Percentiles rank a stretch among this genome's conserved stretches.
Evolutionary conservation across 1,139 yeast species (phyloP).

Genomic region (Saccharomycopsis phalli): DNA sequence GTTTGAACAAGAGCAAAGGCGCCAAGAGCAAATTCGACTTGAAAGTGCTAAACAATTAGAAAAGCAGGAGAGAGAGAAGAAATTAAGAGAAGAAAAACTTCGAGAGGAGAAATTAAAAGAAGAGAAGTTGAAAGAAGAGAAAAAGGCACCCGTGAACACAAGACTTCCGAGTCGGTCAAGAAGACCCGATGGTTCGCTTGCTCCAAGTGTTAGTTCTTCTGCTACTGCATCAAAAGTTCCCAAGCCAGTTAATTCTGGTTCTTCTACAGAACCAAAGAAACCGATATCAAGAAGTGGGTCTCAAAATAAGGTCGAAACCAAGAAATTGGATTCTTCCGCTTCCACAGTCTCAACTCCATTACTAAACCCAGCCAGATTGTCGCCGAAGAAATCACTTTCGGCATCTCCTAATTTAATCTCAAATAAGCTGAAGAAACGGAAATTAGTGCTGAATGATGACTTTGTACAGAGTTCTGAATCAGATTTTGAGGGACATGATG

Average conservation of each 20-base stretch:
- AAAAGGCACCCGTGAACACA: not conserved
- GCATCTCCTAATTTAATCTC: constrained; percentile 3
- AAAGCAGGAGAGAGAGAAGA: constrained; percentile 1
- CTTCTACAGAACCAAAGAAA: not conserved
- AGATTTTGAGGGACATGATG: not conserved
- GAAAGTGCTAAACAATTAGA: constrained; percentile 5
- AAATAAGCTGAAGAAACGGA: not conserved
- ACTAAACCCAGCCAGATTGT: not conserved
- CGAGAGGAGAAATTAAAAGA: too few relatives aligned
- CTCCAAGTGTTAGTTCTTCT: too few relatives aligned
- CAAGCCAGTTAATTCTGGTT: too few relatives aligned
- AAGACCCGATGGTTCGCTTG: too few relatives aligned
- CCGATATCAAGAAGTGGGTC: not conserved
- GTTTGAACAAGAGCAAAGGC: constrained; percentile 7
- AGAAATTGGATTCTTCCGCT: not conserved
- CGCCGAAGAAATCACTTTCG: constrained; percentile 4
- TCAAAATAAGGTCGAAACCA: not conserved
- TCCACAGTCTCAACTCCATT: constrained; percentile 1
- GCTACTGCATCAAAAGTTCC: too few relatives aligned
- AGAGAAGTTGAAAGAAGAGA: too few relatives aligned
- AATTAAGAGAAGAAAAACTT: constrained; percentile 5
- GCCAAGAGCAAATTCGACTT: constrained; percentile 3
- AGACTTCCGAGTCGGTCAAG: not conserved
- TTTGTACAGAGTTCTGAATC: not conserved
- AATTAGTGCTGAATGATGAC: not conserved